Evolutionary conservation across 768 basidiomycete species (phyloP), one percentile per base, ranked within the genome.

Genomic region (Leccinum incarnatum): DNA sequence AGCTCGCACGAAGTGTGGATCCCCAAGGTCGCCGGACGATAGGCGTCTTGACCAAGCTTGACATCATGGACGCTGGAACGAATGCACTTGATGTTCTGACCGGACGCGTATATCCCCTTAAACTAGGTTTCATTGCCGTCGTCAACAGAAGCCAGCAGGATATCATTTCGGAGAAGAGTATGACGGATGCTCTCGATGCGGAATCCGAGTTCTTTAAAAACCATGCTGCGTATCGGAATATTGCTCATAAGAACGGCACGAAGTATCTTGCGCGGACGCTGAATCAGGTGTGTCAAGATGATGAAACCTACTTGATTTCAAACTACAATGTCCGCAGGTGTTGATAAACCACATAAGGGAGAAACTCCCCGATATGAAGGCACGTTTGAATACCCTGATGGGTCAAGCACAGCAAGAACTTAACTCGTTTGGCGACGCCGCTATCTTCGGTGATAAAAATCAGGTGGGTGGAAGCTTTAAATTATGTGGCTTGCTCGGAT

Each of bases 351-450:
- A 99, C 71, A 98, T 99, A 62, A 86, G 97, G 59, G 97, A 99
- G 69, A 99, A 98, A 75, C 81, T 99, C 37, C 97, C 97, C 0
- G 97, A 99, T 74, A 98, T 99, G 97, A 99, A 99, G 74, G 97
- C 97, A 15, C 83, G 95, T 19, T 77, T 99, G 59, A 99, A 98
- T 71, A 99, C 97, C 3, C 77, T 98, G 23, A 98, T 98, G 93
- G 95, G 96, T 15, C 97, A 99, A 76, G 94, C 97, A 8, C 96
- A 98, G 70, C 97, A 99, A 72, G 97, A 99, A 73, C 83, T 99
- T 46, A 93, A 93, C 74, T 89, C 95, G 5, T 98, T 97, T 69
- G 97, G 97, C 19, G 97, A 97, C 68, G 83, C 91, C 11, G 93
- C 93, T 2, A 83, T 93, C 67, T 91, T 91, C 61, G 96, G 94